phyloP scores from a whole-genome alignment of 2,329 filamentous ascomycete genomes.

The Xylaria sp. region DNA sequence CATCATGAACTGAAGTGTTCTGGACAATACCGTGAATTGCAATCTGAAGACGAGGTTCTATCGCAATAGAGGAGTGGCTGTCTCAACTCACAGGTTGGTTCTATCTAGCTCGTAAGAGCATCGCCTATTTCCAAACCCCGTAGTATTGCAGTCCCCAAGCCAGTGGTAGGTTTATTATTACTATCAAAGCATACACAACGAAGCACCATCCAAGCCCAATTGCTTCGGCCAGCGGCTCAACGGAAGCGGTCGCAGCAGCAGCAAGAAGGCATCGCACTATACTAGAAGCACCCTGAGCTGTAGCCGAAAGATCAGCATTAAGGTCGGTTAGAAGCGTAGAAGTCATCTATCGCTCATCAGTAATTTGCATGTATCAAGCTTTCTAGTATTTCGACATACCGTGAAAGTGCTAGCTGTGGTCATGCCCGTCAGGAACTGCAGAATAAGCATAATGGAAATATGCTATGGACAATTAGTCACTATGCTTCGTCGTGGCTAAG shows the following conservation, averaged over 20 bases:
- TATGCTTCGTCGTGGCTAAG: neutral
- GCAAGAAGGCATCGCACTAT: constrained; percentile 1
- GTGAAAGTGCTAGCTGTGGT: neutral
- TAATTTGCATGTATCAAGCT: neutral
- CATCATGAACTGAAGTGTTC: too few species aligned
- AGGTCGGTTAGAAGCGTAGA: neutral
- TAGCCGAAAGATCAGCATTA: neutral
- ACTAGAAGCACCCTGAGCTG: constrained; percentile 1
- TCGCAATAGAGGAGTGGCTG: neutral
- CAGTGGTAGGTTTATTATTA: neutral
- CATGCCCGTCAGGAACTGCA: neutral
- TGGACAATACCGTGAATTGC: too few species aligned
- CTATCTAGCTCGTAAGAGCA: neutral
- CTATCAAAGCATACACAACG: neutral
- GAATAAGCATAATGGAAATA: neutral
- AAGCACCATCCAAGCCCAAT: neutral
- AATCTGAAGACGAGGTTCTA: too few species aligned
- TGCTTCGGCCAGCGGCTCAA: neutral
- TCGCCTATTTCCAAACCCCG: neutral
- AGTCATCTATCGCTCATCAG: neutral
- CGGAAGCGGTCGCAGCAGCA: neutral
- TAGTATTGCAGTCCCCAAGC: neutral
- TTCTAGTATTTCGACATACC: neutral
- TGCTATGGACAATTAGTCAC: neutral
- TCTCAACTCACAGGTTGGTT: neutral